Evolutionary conservation across 1,139 yeast genomes (phyloP).

Genomic region (Suhomyces atakaporum): DNA sequence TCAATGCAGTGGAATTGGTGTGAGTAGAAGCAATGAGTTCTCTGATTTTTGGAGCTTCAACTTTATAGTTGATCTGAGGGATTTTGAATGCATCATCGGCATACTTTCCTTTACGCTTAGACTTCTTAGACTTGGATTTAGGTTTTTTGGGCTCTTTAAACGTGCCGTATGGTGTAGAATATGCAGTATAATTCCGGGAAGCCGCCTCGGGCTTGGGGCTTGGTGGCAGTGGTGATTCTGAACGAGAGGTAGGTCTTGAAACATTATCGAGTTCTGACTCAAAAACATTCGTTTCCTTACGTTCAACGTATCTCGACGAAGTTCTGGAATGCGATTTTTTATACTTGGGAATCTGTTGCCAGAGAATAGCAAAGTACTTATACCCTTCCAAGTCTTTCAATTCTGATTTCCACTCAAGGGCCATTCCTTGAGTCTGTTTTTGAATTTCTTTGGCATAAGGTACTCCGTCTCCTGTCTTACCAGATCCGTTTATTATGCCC

Average conservation of each 20-base stretch:
- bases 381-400: constrained; percentile 54
- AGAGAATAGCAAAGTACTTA: constrained; percentile 51
- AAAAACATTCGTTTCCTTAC: constrained; percentile 12
- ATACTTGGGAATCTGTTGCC: constrained; percentile 34
- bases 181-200: too few relatives aligned
- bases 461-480: constrained; percentile 40
- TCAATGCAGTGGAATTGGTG: constrained; percentile 71
- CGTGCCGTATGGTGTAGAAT: background rate
- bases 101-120: constrained; percentile 27
- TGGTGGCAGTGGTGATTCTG: too few relatives aligned
- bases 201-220: too few relatives aligned
- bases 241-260: constrained; percentile 8
- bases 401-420: constrained; percentile 66
- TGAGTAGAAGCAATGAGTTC: constrained; percentile 73
- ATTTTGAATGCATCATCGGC: constrained; percentile 61
- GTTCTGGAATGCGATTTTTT: constrained; percentile 7
- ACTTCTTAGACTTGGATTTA: constrained; percentile 9
- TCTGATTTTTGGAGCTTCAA: constrained; percentile 75
- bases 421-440: constrained; percentile 47
- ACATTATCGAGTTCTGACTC: constrained; percentile 12
- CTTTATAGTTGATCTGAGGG: constrained; percentile 67
- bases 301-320: constrained; percentile 4
- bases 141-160: background rate
- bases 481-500: constrained; percentile 43
- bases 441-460: constrained; percentile 48